Base-by-base conservation (phyloP, 2,329 filamentous ascomycete species). In the Pezizomycotina sp. region DNA sequence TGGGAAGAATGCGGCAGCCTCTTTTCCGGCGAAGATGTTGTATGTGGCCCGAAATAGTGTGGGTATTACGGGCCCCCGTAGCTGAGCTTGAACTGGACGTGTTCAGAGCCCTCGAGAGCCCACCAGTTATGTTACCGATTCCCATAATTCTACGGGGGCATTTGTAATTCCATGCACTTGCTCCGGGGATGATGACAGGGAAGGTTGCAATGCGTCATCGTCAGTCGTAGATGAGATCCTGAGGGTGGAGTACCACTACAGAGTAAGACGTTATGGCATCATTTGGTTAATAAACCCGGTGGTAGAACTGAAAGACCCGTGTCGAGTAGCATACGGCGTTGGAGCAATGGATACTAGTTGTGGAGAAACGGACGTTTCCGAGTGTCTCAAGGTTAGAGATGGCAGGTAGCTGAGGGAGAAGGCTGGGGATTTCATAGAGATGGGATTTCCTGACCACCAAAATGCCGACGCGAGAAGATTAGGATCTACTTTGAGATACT, bases 331-430 rank as follows among this genome's bases (percentile, higher is more conserved):
- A 20, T 50, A 37, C n/a, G 49, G 49, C 4, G 48, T 50, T 27
- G 71, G 69, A 1, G 69, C 63, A 5, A 44, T 46, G 4, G 49
- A 50, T 34, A 48, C 38, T 32, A 48, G 45, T 27, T 47, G 42
- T 5, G 27, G 67, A 62, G 2, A 71, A 69, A 25, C 65, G 65
- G 26, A 68, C 57, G 16, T 66, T 53, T 2, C 71, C 67, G 5
- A 69, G 70, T 38, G 68, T 64, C 12, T 64, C 55, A n/a, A 64
- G 64, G 44, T 66, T 64, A 73, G 65, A 1, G 64, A 68, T 1
- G 72, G 71, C 43, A 74, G 74, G 49, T 77, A 77, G 40, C 75
- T 70, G 2, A 77, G 57, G 0, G 72, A 75, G 48, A 76, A 77
- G 0, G 71, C 69, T 0, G 73, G 71, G 1, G 69, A 70, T 52